Evolutionary conservation across 768 basidiomycete genomes (phyloP), one percentile per base, ranked within the genome.

Genomic region (Hygrophorus pudorinus): DNA sequence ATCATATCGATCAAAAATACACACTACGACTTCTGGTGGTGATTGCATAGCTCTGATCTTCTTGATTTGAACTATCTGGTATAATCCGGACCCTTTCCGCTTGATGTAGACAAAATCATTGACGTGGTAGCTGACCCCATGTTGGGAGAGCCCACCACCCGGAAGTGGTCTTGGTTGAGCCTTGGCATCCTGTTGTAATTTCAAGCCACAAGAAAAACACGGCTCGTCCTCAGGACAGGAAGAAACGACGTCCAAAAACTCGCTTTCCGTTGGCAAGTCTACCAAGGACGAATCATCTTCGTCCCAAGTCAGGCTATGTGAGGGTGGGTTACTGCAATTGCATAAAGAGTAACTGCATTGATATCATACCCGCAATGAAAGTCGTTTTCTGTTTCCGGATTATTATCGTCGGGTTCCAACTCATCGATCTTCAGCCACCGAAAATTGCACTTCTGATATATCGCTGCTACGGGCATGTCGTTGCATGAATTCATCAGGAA

Each of bases 31-130:
- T 7, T 48, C 45, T 11, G 56, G 51, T 18, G 47, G 34, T 5
- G 46, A 51, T 20, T 55, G 55, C n/a, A 51, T 48, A 33, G 51
- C 49, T 14, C 46, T 40, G 20, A 82, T 56, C 3, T 59, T 54
- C 12, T 63, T 48, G 31, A 87, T 73, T 50, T 83, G 81, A 0
- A 69, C 81, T 42, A 86, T 74, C 4, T 64, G 55, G 34, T 80
- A 65, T 1, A 72, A 53, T 7, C 55, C 52, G 12, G 55, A 45
- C 9, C 62, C 50, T 9, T 51, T 50, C 11, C 52, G 60, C 32
- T 64, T 67, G 31, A 82, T 42, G 53, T 82, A 85, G 8, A 83
- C 68, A 48, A 76, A 84, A 48, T 85, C 85, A 36, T 68, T 40
- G 7, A 63, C 42, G 51, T 85, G 85, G 54, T 78, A 86, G 0